Base-by-base conservation (phyloP, 2,329 filamentous ascomycete genomes). In the Exophiala sp. region DNA sequence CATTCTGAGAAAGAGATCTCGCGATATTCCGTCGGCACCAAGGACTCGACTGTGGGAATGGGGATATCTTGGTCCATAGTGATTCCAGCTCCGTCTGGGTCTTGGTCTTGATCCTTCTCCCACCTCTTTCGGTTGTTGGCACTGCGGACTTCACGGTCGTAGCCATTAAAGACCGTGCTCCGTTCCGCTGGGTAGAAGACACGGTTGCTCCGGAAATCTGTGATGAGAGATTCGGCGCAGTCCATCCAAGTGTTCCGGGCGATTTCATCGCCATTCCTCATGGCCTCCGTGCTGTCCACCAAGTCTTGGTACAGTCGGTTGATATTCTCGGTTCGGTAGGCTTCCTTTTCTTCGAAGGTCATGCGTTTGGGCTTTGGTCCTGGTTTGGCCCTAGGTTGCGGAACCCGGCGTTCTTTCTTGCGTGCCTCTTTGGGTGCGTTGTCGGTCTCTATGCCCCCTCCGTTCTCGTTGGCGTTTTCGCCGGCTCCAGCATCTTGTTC, bases 1-100 rank as follows among this genome's bases (percentile, higher is more conserved):
- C 93, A 98, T 40, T 82, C 78, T 50, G 83, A 75, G 63, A 97
- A 95, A 0, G 82, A 73, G 40, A 97, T 86, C 6, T 85, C 86
- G 58, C 88, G 83, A 63, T 88, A 90, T 30, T 75, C 65, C 13
- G 62, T 63, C 10, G 62, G 42, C 23, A 45, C 7, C 34, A 38
- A 16, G 11, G 47, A 50, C 30, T 55, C 52, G 13, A 55, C 43
- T 1, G 55, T 44, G 9, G 55, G 45, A 13, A 48, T 46, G 2
- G 55, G 48, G 22, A 51, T 24, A 21, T 57, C 51, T 46, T 45
- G 48, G 29, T 52, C 38, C 13, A 22, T n/a, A n/a, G n/a, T n/a
- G 27, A 21, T n/a, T 21, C 18, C 21, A 23, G 39, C 5, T 40
- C 30, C 11, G 21, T 37, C 6, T 11, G 18, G 14, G 19, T 18